Percentiles rank a stretch among this genome's conserved stretches.
phyloP scores from a whole-genome alignment of 495 filamentous ascomycete genomes.

The Cudoniella acicularis region DNA sequence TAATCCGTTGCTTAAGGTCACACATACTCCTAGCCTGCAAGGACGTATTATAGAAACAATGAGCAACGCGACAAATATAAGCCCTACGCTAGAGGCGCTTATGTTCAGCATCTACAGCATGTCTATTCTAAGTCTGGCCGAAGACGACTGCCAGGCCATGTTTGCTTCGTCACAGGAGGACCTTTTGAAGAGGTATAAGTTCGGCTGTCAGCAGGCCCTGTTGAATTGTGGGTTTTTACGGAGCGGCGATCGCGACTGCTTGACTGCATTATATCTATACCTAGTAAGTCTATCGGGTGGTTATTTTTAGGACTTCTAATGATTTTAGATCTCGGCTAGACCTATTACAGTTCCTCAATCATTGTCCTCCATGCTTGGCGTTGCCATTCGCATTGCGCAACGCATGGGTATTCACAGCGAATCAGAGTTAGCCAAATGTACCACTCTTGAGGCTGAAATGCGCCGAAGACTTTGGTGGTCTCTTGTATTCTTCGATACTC shows the following conservation, averaged over 20 bases:
- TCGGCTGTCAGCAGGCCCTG: slow-evolving; percentile 42
- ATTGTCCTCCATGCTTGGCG: slow-evolving; percentile 37
- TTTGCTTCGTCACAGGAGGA: slow-evolving; percentile 40
- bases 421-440: slow-evolving; percentile 43
- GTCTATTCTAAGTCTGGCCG: slow-evolving; percentile 40
- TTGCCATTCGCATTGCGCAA: slow-evolving; percentile 42
- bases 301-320: slow-evolving; percentile 19
- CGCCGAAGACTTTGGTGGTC: slow-evolving; percentile 61
- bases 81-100: slow-evolving; percentile 46
- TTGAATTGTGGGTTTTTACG: slow-evolving; percentile 45
- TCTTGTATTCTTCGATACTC: slow-evolving; percentile 51
- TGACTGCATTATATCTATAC: slow-evolving; percentile 60
- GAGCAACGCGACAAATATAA: slow-evolving; percentile 33
- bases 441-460: slow-evolving; percentile 58
- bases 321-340: slow-evolving; percentile 46
- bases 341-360: slow-evolving; percentile 44
- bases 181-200: slow-evolving; percentile 41
- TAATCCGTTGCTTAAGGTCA: slow-evolving; percentile 63
- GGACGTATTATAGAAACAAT: slow-evolving; percentile 39
- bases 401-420: slow-evolving; percentile 47
- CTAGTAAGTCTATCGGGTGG: slow-evolving; percentile 39
- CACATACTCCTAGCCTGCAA: slow-evolving; percentile 62
- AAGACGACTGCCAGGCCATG: slow-evolving; percentile 43
- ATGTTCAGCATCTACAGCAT: slow-evolving; percentile 52
- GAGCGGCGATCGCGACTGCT: slow-evolving; percentile 47